Percentiles rank a stretch among this genome's conserved stretches.
Evolutionary conservation across 2,329 filamentous ascomycete genomes (phyloP).

Genomic region (Paraphaeosphaeria sporulosa): DNA sequence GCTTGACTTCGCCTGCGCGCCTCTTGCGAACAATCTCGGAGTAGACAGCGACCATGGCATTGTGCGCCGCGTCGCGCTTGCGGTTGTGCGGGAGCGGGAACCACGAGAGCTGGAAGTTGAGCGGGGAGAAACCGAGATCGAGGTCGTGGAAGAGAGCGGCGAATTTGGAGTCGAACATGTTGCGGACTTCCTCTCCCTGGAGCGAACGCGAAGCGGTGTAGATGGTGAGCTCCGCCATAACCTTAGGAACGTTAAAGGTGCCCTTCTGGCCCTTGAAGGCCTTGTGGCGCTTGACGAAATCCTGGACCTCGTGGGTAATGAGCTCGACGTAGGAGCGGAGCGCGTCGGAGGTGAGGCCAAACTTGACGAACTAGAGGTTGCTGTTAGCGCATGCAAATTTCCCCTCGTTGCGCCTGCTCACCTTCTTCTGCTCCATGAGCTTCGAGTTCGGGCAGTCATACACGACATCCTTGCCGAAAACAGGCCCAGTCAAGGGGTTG

Average conservation of each 20-base stretch:
- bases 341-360: slow-evolving; percentile 76
- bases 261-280: slow-evolving; percentile 74
- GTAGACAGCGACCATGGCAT: slow-evolving; percentile 82
- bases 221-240: slow-evolving; percentile 86
- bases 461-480: slow-evolving; percentile 85
- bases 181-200: slow-evolving; percentile 83
- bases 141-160: slow-evolving; percentile 86
- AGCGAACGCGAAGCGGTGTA: slow-evolving; percentile 88
- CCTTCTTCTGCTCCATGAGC: slow-evolving; percentile 96
- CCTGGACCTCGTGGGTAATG: slow-evolving; percentile 76
- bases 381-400: slow-evolving; percentile 16
- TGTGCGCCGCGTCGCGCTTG: slow-evolving; percentile 79
- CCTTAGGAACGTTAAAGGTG: slow-evolving; percentile 73
- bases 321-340: slow-evolving; percentile 80
- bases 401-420: slow-evolving; percentile 46
- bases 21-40: slow-evolving; percentile 81
- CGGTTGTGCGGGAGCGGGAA: slow-evolving; percentile 88
- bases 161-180: slow-evolving; percentile 80
- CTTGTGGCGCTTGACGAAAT: slow-evolving; percentile 73
- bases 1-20: slow-evolving; percentile 61
- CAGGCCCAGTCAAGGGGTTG: slow-evolving; percentile 73
- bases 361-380: slow-evolving; percentile 74
- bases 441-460: slow-evolving; percentile 92
- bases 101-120: slow-evolving; percentile 93
- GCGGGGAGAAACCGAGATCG: slow-evolving; percentile 86